phyloP scores from a whole-genome alignment of 192 early-diverging fungal species.

The Backusella sp. region DNA sequence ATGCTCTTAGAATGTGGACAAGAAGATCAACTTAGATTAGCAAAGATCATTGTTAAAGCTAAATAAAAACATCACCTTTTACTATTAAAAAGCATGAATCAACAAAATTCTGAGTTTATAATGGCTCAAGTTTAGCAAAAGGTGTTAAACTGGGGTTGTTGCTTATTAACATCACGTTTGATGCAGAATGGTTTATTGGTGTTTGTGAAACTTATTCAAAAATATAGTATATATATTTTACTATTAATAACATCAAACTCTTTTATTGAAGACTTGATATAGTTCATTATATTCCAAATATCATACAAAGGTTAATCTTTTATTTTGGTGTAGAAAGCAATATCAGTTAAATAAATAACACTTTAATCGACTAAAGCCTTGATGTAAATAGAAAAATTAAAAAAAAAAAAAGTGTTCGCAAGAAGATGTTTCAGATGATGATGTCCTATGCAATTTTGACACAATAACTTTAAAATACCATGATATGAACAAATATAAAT shows the following conservation, averaged over 20 bases:
- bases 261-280: too few relatives aligned
- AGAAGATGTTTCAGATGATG: neutral
- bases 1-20: neutral
- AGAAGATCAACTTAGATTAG: neutral
- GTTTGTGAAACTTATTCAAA: neutral
- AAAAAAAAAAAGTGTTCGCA: neutral
- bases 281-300: neutral
- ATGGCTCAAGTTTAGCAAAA: too few relatives aligned
- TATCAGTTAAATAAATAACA: neutral
- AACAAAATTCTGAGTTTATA: too few relatives aligned
- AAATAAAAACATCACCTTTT: neutral
- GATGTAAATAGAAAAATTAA: neutral
- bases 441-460: neutral
- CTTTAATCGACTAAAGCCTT: neutral
- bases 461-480: neutral
- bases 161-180: neutral
- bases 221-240: neutral
- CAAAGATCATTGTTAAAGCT: neutral
- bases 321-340: neutral
- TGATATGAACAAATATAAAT: neutral
- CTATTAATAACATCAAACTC: neutral
- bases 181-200: neutral
- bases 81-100: too few relatives aligned
- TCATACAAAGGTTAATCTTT: neutral
- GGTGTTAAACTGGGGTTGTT: neutral